These are phyloP conservation scores for Eucommia ulmoides DNA, from an alignment of 257 asterid species.

Conservation along the genomic window DNA sequence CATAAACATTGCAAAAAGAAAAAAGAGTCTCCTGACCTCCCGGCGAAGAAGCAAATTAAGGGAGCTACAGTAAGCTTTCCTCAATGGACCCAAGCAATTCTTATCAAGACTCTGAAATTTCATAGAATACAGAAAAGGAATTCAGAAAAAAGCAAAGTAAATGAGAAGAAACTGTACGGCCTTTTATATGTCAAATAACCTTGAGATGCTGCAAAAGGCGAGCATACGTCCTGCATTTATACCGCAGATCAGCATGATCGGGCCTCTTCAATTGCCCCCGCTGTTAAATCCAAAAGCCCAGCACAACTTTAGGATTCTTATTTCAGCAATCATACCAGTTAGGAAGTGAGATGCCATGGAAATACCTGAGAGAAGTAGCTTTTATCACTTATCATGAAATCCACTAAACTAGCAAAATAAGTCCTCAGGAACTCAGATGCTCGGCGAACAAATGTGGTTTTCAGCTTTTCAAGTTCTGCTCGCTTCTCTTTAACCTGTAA, in stretches of 20 bases:
- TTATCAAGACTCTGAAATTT: conserved; percentile 75
- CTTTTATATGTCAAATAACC: conserved; percentile 32
- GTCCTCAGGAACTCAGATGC: conserved; percentile 84
- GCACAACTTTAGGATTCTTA: conserved; percentile 6
- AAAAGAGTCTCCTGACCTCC: conserved; percentile 64
- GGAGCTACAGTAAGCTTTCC: conserved; percentile 97
- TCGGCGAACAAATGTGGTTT: conserved; percentile 62
- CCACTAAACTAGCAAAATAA: conserved; percentile 91
- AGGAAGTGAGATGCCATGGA: neutral
- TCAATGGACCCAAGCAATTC: conserved; percentile 62
- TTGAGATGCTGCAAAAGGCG: conserved; percentile 94
- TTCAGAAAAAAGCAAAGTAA: conserved; percentile 14
- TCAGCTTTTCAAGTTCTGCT: conserved; percentile 70
- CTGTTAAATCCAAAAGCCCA: conserved; percentile 34
- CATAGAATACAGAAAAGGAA: conserved; percentile 4
- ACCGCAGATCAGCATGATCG: conserved; percentile 93
- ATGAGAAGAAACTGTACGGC: conserved; percentile 9
- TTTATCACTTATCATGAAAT: conserved; percentile 93
- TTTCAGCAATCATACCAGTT: neutral
- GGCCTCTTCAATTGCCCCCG: conserved; percentile 97
- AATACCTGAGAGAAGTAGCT: conserved; percentile 92
- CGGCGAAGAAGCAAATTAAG: conserved; percentile 79
- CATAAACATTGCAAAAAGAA: conserved; percentile 15
- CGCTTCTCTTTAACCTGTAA: conserved; percentile 84
- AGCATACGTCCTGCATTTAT: conserved; percentile 94